Evolutionary conservation across 1,284 basidiomycete species (phyloP).

Genomic region (Puccinia hordei): DNA sequence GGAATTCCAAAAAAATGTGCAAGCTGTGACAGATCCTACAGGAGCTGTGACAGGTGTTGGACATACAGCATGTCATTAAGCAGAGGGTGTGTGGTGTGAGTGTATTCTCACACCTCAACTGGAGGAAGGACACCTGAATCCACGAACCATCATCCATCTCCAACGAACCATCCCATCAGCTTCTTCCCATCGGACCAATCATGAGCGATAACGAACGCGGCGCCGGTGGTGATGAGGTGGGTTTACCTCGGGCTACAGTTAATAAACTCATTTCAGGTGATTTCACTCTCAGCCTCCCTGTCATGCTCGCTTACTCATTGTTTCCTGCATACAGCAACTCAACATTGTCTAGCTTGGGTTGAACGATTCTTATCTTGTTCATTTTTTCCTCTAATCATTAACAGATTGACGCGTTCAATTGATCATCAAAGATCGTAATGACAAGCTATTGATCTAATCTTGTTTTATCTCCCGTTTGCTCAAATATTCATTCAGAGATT

Average conservation of each 20-base stretch:
- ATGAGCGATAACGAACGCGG: slow-evolving; percentile 49
- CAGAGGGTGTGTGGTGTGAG: no score
- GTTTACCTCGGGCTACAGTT: slow-evolving; percentile 93
- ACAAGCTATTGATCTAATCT: background rate
- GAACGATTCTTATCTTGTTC: background rate
- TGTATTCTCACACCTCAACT: no score
- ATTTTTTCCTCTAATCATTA: background rate
- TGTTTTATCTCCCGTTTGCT: slow-evolving; percentile 29
- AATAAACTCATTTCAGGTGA: slow-evolving; percentile 92
- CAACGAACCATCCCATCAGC: no score
- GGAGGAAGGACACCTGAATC: no score
- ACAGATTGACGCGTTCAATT: no score
- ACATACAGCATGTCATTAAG: no score
- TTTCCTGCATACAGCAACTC: background rate
- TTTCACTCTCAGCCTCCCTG: slow-evolving; percentile 53
- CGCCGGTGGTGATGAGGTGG: slow-evolving; percentile 72
- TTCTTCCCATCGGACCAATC: background rate
- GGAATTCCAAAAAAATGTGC: no score
- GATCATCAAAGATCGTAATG: no score
- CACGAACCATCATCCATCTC: background rate
- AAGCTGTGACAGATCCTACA: no score
- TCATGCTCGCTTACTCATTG: background rate
- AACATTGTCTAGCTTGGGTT: background rate
- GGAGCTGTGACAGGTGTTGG: no score
- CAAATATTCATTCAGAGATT: slow-evolving; percentile 67